Base-by-base conservation (phyloP, 1,284 basidiomycete genomes). In the Melampsora americana region DNA sequence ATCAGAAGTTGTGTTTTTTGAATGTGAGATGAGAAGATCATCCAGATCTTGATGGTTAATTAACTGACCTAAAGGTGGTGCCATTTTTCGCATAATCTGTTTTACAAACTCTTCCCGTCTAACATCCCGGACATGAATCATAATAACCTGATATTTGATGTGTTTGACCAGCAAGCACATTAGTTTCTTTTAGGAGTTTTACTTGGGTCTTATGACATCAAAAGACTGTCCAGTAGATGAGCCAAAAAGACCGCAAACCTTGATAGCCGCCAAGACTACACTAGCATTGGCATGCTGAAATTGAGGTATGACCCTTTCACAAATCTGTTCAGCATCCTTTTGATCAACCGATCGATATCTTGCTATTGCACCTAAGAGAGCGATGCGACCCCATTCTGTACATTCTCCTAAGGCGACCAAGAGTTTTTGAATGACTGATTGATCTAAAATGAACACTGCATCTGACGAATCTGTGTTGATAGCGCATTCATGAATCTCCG, bases 31-130 rank as follows among this genome's bases (percentile, higher is more conserved):
- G 39, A 12, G 30, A 59, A 20, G 32, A 30, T 14, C 35, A n/a
- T 26, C 53, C n/a, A 23, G 7, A 26, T 30, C 30, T 16, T 42
- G 44, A 64, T 6, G 48, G 39, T 18, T 11, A 30, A 50, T 16
- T 14, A n/a, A 79, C 83, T 68, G 26, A 86, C 85, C 86, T 64
- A 99, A 86, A 26, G 96, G 96, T 9, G 95, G 95, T 0, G 95
- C 95, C 95, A 99, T 97, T 85, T 99, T 99, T 69, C 92, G 89
- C 50, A 95, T 86, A 39, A 99, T 87, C 79, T 92, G 90, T 81
- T 91, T 93, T 75, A 90, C 86, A 78, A 99, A 88, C 30, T 95
- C 94, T 76, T 95, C 92, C 78, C 93, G 87, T 68, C 86, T 86
- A 32, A 97, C 91, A 64, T 87, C 84, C 75, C 92, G 90, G 86